Base-by-base conservation (phyloP, 148 eudicot genomes). In the Spergularia bocconei region DNA sequence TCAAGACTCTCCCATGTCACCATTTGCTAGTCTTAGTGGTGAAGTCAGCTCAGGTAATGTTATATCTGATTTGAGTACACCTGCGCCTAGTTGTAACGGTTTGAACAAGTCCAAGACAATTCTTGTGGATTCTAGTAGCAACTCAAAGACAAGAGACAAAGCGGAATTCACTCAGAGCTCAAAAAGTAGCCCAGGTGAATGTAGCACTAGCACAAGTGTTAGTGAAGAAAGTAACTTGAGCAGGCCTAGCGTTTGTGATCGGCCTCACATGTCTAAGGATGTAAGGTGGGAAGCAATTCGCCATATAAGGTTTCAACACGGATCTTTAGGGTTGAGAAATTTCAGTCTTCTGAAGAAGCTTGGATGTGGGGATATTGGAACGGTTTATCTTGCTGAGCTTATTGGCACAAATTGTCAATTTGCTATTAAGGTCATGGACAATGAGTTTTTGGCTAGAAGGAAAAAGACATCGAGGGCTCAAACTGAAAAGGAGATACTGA, bases 381-480 rank as follows among this genome's bases (percentile, higher is more conserved):
- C 97, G 5, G 98, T 95, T 10, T 95, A 95, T 85, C 92, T 95
- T 79, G 93, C 98, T 33, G 96, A 95, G 73, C 84, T 95, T 65
- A 76, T 90, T 62, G 91, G 91, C 39, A 86, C 97, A 16, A 85
- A 82, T 63, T 90, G 96, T 79, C 82, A 80, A 1, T 95, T 95
- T 81, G 98, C 98, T 9, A 90, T 95, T 65, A 95, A 95, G 78
- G 98, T 95, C 47, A 95, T 95, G 97, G 98, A 95, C 77, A 90
- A 87, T 70, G 98, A 92, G 69, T 95, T 92, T 73, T 80, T 95
- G 82, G 93, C 81, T 19, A 88, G 88, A 76, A 83, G 98, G 79
- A 90, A 90, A 79, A 95, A 95, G 86, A 85, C 89, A 80, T 69
- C 84, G 7, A 84, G 98, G 86, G 96, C 98, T 12, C 92, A 95